Evolutionary conservation across 176 grass and related monocot species (phyloP).

Genomic region (Juncus effusus): DNA sequence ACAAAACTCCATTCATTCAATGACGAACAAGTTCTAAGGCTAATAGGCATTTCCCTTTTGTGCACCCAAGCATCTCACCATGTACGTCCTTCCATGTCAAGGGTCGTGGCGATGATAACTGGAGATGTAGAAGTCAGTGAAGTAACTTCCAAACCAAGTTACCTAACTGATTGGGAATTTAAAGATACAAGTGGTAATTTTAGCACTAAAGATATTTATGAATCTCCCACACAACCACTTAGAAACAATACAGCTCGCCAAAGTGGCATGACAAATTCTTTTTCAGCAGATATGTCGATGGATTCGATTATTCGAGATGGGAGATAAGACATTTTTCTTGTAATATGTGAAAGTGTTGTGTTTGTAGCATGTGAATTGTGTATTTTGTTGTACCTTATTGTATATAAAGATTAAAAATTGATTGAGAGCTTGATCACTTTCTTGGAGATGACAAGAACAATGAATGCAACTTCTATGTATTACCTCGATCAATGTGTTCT

Average conservation of each 20-base stretch:
- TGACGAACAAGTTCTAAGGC: constrained; percentile 35
- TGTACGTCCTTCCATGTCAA: constrained; percentile 57
- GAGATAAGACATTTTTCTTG: constrained; percentile 33
- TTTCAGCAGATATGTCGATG: constrained; percentile 29
- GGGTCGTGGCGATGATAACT: constrained; percentile 50
- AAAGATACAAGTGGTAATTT: constrained; percentile 35
- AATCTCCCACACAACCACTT: constrained; percentile 24
- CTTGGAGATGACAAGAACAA: too few relatives aligned
- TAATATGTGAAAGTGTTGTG: not conserved
- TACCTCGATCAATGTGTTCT: too few relatives aligned
- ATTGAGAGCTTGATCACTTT: too few relatives aligned
- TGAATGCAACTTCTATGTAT: too few relatives aligned
- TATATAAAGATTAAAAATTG: too few relatives aligned
- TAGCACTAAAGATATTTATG: constrained; percentile 32
- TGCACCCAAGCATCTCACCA: constrained; percentile 54
- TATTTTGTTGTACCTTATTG: not conserved
- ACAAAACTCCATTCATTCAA: constrained; percentile 42
- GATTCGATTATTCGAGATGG: constrained; percentile 39
- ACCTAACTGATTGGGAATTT: constrained; percentile 65
- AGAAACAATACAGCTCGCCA: not conserved
- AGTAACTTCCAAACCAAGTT: constrained; percentile 49
- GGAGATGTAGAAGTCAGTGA: constrained; percentile 39
- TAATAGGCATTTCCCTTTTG: constrained; percentile 52
- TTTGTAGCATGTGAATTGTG: not conserved
- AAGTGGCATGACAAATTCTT: constrained; percentile 18